A percentile compares a stretch with the other conserved stretches of the same genome.
Conservation (phyloP, 805 yeast species). For the Metschnikowia aberdeeniae region DNA sequence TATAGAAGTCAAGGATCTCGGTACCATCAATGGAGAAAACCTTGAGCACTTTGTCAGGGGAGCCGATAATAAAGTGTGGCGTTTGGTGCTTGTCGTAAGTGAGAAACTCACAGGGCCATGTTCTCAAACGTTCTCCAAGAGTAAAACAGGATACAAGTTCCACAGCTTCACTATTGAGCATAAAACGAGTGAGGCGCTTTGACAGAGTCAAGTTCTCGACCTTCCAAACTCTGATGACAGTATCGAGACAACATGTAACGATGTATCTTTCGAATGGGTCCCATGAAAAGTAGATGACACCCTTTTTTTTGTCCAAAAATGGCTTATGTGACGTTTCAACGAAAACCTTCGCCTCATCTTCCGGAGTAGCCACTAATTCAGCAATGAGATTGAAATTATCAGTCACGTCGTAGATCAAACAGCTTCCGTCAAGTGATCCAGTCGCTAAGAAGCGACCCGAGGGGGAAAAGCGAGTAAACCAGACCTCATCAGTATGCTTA, state of each 20-base stretch:
- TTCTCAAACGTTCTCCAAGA: slow-evolving; percentile 36
- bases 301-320: slow-evolving; percentile 21
- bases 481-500: slow-evolving; percentile 69
- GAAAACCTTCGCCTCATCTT: slow-evolving; percentile 25
- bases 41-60: slow-evolving; percentile 62
- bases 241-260: slow-evolving; percentile 71
- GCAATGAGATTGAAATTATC: slow-evolving; percentile 35
- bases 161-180: slow-evolving; percentile 16
- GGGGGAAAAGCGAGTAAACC: slow-evolving; percentile 78
- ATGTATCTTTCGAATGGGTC: slow-evolving; percentile 65
- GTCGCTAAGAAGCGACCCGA: slow-evolving; percentile 74
- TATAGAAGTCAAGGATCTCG: slow-evolving; percentile 42
- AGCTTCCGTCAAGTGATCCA: slow-evolving; percentile 63
- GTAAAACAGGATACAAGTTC: slow-evolving; percentile 32
- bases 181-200: slow-evolving; percentile 25
- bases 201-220: slow-evolving; percentile 30
- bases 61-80: slow-evolving; percentile 61
- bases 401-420: slow-evolving; percentile 62
- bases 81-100: slow-evolving; percentile 30
- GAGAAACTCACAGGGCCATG: slow-evolving; percentile 63
- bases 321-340: slow-evolving; percentile 25
- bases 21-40: slow-evolving; percentile 37
- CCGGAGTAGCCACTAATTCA: slow-evolving; percentile 26
- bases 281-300: slow-evolving; percentile 65
- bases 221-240: slow-evolving; percentile 67